Evolutionary conservation across 129 eudicot genomes (phyloP).

Genomic region (Daucus carota): DH1_v3.0 NC_030382.2:36730501-36731000

Average conservation of each 20-base stretch:
- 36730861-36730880: neutral
- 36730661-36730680: too few relatives aligned
- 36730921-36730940: neutral
- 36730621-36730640: neutral
- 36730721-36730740: neutral
- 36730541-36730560: neutral
- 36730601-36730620: neutral
- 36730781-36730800: neutral
- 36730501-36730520: neutral
- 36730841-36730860: neutral
- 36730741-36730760: neutral
- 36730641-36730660: neutral
- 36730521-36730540: neutral
- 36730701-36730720: neutral
- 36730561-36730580: neutral
- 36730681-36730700: neutral
- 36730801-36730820: neutral
- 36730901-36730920: neutral
- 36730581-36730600: neutral
- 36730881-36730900: neutral
- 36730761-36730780: neutral
- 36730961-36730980: constrained; percentile 17
- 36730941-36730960: neutral
- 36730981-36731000: constrained; percentile 86
- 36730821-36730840: neutral